Evolutionary conservation across 768 basidiomycete genomes (phyloP), one percentile per base, ranked within the genome.

Genomic region (Leccinum pellstonianum): DNA sequence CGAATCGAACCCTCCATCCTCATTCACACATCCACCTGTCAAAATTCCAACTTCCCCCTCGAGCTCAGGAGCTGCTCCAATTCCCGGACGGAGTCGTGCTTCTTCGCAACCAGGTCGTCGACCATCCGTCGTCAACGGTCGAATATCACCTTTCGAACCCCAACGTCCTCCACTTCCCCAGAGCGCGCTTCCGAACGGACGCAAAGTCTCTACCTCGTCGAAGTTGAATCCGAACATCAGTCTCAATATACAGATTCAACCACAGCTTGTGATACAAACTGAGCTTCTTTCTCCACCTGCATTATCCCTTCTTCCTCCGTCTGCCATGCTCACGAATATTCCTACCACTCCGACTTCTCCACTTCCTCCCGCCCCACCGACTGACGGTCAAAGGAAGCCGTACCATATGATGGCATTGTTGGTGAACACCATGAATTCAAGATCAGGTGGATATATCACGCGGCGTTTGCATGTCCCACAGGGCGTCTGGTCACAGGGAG

Each of bases 401-500:
- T 96, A 95, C 70, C 89, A 94, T 71, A 83, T 96, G 83, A 95
- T 96, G 93, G 78, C 80, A 61, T 81, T 92, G 23, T 77, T 96
- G 38, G 81, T 86, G 60, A 83, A 79, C 54, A 93, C 93, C 27
- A 95, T 95, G 85, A 82, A 79, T 38, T 86, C 85, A 38, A 79
- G 81, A 61, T 85, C 88, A 4, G 94, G 94, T n/a, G 93, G 91
- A 33, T 95, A 95, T 72, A 79, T 96, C 57, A 94, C 92, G 15
- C 87, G 87, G 50, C 83, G 88, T 50, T 74, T 96, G 64, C 93
- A 94, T 73, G 90, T 96, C 29, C 93, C 94, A 14, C 85, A 85
- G 57, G 91, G 92, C 68, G 89, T 95, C 23, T 96, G 94, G 94
- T 90, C 91, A 48, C 90, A 93, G 70, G 89, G 90, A 29, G 93